These are phyloP conservation scores for Pleurotus ostreatus DNA, from an alignment of 768 basidiomycete species.

Conservation along the genomic window DNA sequence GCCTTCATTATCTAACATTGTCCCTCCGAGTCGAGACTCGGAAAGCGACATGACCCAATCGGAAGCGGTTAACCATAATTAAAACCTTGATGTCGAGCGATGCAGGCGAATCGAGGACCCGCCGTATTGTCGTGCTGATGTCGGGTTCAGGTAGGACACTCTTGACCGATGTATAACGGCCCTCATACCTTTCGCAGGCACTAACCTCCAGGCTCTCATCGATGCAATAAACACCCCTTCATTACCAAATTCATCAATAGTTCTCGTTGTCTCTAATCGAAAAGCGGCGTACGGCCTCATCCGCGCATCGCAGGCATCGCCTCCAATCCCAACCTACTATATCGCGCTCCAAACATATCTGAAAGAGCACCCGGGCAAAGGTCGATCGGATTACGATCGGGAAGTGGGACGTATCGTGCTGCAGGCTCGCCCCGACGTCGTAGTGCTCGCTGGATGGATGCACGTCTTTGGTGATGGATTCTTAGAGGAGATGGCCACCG, in stretches of 20 bases:
- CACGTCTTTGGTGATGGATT: slow-evolving; percentile 58
- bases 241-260: slow-evolving; percentile 69
- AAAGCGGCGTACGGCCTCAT: slow-evolving; percentile 87
- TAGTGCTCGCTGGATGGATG: slow-evolving; percentile 99
- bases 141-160: slow-evolving; percentile 44
- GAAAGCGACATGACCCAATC: no score
- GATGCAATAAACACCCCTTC: slow-evolving; percentile 75
- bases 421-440: slow-evolving; percentile 68
- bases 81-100: not conserved
- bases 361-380: slow-evolving; percentile 60
- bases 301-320: slow-evolving; percentile 66
- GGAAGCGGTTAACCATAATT: no score
- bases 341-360: slow-evolving; percentile 84
- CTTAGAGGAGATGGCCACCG: not conserved
- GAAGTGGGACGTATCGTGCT: slow-evolving; percentile 69
- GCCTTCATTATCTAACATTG: no score
- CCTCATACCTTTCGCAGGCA: slow-evolving; percentile 47
- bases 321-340: slow-evolving; percentile 78
- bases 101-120: slow-evolving; percentile 6
- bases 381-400: slow-evolving; percentile 80
- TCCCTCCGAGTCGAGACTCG: no score
- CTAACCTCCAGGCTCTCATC: slow-evolving; percentile 94
- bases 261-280: slow-evolving; percentile 86
- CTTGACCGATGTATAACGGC: not conserved
- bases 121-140: slow-evolving; percentile 42